Conservation (phyloP, 805 yeast genomes). For the Candida jianshihensis region DNA sequence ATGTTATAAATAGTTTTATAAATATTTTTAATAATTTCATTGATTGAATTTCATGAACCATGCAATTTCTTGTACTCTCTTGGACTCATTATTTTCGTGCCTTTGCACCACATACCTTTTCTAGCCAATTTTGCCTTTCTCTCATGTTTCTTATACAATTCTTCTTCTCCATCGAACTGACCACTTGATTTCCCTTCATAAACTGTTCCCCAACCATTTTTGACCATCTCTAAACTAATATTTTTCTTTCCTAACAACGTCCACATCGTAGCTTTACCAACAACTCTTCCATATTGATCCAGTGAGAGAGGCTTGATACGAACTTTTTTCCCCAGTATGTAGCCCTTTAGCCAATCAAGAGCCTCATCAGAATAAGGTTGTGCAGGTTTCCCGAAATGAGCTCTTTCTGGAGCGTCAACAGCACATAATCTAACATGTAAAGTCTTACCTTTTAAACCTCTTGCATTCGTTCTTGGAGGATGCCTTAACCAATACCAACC, state of each 20-base stretch:
- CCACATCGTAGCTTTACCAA: constrained; percentile 56
- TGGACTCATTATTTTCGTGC: constrained; percentile 54
- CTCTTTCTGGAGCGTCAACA: constrained; percentile 92
- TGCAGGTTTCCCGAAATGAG: constrained; percentile 91
- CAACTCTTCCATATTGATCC: constrained; percentile 88
- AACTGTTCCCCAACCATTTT: constrained; percentile 76
- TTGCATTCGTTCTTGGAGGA: constrained; percentile 49
- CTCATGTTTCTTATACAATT: constrained; percentile 53
- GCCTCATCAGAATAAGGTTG: constrained; percentile 89
- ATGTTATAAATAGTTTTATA: too few relatives aligned
- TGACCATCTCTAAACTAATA: constrained; percentile 82
- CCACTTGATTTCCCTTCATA: constrained; percentile 80
- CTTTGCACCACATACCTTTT: constrained; percentile 65
- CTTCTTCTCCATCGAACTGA: constrained; percentile 78
- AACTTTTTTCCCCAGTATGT: constrained; percentile 58
- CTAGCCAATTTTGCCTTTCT: constrained; percentile 45
- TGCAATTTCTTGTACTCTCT: constrained; percentile 63
- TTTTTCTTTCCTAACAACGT: constrained; percentile 64
- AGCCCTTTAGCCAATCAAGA: constrained; percentile 62
- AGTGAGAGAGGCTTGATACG: constrained; percentile 71
- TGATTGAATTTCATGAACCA: constrained; percentile 6
- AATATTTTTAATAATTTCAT: background rate
- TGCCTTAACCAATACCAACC: constrained; percentile 93
- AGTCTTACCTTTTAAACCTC: constrained; percentile 51
- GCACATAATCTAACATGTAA: constrained; percentile 82